These are phyloP conservation scores for Stevia rebaudiana DNA, from an alignment of 140 eudicot genomes.

Conservation along the genomic window DNA sequence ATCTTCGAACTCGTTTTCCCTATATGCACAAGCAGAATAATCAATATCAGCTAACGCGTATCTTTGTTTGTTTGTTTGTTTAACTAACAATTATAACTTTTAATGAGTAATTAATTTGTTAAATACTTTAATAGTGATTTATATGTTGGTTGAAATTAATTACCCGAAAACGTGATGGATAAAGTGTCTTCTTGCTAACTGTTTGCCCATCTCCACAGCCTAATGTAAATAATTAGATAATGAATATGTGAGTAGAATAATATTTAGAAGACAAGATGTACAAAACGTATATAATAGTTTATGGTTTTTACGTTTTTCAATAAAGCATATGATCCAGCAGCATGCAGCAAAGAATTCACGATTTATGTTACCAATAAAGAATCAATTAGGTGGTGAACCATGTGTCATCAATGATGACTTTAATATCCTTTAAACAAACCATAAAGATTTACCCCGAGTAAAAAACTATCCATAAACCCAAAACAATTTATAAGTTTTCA, in stretches of 20 bases:
- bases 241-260: not conserved
- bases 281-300: not conserved
- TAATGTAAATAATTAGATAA: conserved; percentile 19
- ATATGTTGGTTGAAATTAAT: not conserved
- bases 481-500: not conserved
- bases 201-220: conserved; percentile 88
- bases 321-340: conserved; percentile 31
- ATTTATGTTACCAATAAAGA: conserved; percentile 13
- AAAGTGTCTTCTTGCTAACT: conserved; percentile 69
- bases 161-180: conserved; percentile 80
- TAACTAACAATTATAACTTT: not conserved
- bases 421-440: conserved; percentile 15
- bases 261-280: conserved; percentile 10
- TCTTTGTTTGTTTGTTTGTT: no score
- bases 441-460: not conserved
- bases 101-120: not conserved
- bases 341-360: conserved; percentile 9
- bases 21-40: conserved; percentile 21
- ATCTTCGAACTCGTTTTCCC: conserved; percentile 82
- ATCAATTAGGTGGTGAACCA: conserved; percentile 11
- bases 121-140: not conserved
- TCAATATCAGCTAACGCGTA: no score
- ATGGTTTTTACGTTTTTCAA: not conserved
- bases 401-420: conserved; percentile 33
- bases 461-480: not conserved